phyloP scores from a whole-genome alignment of 495 filamentous ascomycete genomes.

The Aspergillus sclerotioniger region DNA sequence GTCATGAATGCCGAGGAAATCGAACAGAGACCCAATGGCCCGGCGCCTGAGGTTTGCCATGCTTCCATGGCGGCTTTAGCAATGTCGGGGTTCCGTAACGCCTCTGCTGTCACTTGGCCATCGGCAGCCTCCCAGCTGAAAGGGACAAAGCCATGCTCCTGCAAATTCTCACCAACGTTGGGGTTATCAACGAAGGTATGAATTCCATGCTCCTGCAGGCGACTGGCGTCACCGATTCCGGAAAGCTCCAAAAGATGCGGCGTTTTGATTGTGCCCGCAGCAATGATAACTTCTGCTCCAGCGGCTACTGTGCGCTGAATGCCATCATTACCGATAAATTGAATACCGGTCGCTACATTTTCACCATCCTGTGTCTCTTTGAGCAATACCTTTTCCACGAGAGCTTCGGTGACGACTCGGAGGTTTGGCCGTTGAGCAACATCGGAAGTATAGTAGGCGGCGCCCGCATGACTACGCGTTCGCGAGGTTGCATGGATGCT shows the following conservation, averaged over 20 bases:
- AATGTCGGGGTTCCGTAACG: conserved; percentile 3
- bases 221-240: conserved; percentile 42
- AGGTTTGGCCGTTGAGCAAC: conserved; percentile 42
- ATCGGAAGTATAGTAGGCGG: conserved; percentile 34
- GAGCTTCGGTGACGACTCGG: conserved; percentile 42
- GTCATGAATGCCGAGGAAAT: conserved; percentile 5
- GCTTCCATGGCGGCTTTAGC: conserved; percentile 6
- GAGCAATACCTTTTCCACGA: conserved; percentile 47
- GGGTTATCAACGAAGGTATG: conserved; percentile 27
- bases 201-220: conserved; percentile 30
- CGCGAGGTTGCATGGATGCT: conserved; percentile 41
- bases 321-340: conserved; percentile 24
- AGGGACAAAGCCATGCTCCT: conserved; percentile 27
- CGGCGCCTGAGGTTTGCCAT: conserved; percentile 1
- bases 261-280: conserved; percentile 6
- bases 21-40: conserved; percentile 4
- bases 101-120: not conserved
- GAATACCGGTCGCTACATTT: conserved; percentile 23
- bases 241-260: conserved; percentile 49
- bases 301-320: not conserved
- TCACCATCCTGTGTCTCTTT: conserved; percentile 26
- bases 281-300: conserved; percentile 43
- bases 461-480: conserved; percentile 36
- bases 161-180: conserved; percentile 38
- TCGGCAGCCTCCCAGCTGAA: conserved; percentile 16